phyloP scores from a whole-genome alignment of 306 rosid species.

The Cucurbita moschata region DNA sequence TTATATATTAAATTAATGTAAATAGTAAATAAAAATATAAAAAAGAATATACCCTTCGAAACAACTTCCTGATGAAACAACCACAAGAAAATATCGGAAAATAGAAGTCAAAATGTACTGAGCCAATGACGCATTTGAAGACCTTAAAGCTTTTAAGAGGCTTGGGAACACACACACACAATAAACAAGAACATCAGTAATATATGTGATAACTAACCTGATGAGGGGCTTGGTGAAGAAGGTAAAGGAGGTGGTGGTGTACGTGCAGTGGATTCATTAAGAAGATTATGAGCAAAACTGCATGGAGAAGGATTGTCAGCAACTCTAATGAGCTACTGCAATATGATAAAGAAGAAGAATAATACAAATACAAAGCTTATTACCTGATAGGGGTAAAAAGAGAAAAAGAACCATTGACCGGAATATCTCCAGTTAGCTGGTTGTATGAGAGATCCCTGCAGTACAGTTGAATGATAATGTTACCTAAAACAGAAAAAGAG shows the following conservation, averaged over 20 bases:
- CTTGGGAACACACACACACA: background rate
- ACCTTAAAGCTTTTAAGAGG: background rate
- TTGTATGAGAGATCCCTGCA: constrained; percentile 88
- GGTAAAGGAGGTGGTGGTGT: constrained; percentile 30
- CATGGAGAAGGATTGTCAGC: background rate
- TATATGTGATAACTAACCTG: constrained; percentile 1
- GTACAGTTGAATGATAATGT: constrained; percentile 16
- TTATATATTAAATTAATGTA: too few species aligned
- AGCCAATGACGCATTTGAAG: background rate
- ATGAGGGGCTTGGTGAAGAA: constrained; percentile 10
- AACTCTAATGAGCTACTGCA: background rate
- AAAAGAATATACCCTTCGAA: too few species aligned
- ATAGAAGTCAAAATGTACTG: background rate
- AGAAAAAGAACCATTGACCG: constrained; percentile 72
- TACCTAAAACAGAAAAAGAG: background rate
- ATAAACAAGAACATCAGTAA: background rate
- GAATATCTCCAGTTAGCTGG: constrained; percentile 36
- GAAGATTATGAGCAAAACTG: constrained; percentile 46
- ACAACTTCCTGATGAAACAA: background rate
- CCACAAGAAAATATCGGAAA: background rate
- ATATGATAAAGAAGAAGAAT: background rate
- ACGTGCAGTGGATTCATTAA: constrained; percentile 10
- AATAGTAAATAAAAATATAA: too few species aligned
- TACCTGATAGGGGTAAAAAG: constrained; percentile 89
- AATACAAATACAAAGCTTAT: background rate